Conservation (phyloP, 257 asterid genomes). For the Salvia splendens region DNA sequence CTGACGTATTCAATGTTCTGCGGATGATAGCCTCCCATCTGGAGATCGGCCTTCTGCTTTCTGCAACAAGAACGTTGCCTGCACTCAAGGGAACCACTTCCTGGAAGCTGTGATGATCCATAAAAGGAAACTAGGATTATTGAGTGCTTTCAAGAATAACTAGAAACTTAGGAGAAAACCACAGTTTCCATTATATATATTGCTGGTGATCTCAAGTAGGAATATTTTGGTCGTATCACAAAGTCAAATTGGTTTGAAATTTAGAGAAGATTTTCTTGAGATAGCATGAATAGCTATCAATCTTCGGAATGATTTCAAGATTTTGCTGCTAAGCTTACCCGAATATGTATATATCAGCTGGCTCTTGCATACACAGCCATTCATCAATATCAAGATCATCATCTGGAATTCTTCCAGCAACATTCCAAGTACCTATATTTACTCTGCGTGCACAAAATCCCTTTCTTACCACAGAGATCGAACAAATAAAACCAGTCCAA, state of each 20-base stretch:
- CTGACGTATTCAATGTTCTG: slow-evolving; percentile 57
- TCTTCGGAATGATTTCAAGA: background rate
- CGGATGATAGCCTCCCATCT: slow-evolving; percentile 89
- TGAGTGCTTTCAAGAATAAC: background rate
- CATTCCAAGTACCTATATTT: slow-evolving; percentile 88
- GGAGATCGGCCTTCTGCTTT: slow-evolving; percentile 66
- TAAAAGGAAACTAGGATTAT: background rate
- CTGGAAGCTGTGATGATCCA: slow-evolving; percentile 60
- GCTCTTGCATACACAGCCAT: slow-evolving; percentile 82
- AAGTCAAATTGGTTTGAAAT: background rate
- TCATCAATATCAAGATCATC: slow-evolving; percentile 81
- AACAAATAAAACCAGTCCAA: background rate
- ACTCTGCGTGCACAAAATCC: slow-evolving; percentile 51
- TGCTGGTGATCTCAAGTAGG: background rate
- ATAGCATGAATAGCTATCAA: slow-evolving; percentile 8
- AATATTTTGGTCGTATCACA: background rate
- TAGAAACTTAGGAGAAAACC: background rate
- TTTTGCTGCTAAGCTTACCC: slow-evolving; percentile 56
- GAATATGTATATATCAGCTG: slow-evolving; percentile 76
- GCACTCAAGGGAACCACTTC: slow-evolving; percentile 94
- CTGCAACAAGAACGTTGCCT: slow-evolving; percentile 92
- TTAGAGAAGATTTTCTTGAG: slow-evolving; percentile 13
- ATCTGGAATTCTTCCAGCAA: slow-evolving; percentile 74
- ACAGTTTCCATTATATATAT: background rate
- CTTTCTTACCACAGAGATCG: background rate